phyloP scores from a whole-genome alignment of 768 basidiomycete genomes.

The Podaxis pistillaris region DNA sequence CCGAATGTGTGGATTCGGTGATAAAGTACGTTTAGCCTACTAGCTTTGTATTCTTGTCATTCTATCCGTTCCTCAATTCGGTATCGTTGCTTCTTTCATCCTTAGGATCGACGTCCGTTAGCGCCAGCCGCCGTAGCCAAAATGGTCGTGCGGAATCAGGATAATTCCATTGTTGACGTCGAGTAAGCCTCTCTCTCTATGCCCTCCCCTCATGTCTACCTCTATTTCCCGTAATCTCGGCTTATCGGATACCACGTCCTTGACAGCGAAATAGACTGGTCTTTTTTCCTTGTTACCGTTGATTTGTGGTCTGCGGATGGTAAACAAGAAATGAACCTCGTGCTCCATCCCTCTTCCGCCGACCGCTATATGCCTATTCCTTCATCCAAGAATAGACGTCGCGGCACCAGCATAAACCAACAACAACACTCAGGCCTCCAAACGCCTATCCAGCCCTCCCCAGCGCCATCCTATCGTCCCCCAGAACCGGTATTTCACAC shows the following conservation, averaged over 20 bases:
- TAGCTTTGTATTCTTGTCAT: too few relatives aligned
- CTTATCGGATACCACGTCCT: background rate
- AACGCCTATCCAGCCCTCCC: constrained; percentile 45
- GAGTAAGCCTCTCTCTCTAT: constrained; percentile 53
- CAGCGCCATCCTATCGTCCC: constrained; percentile 41
- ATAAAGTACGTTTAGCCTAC: constrained; percentile 60
- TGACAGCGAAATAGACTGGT: constrained; percentile 77
- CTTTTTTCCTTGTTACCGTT: constrained; percentile 89
- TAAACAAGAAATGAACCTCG: constrained; percentile 82
- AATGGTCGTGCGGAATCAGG: constrained; percentile 70
- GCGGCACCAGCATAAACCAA: constrained; percentile 39
- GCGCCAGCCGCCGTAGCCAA: constrained; percentile 89
- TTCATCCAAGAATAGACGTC: constrained; percentile 37
- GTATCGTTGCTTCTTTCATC: constrained; percentile 18
- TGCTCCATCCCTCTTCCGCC: constrained; percentile 79
- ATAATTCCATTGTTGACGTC: constrained; percentile 66
- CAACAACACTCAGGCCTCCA: constrained; percentile 38
- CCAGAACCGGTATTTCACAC: constrained; percentile 41
- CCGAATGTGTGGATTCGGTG: constrained; percentile 95
- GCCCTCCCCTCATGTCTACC: background rate
- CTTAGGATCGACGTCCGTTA: constrained; percentile 86
- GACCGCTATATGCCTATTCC: constrained; percentile 61
- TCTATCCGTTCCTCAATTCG: background rate
- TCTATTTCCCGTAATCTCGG: background rate
- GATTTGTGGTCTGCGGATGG: constrained; percentile 89